phyloP scores from a whole-genome alignment of 1,284 basidiomycete genomes.

The Xerocomus minutiporus region DNA sequence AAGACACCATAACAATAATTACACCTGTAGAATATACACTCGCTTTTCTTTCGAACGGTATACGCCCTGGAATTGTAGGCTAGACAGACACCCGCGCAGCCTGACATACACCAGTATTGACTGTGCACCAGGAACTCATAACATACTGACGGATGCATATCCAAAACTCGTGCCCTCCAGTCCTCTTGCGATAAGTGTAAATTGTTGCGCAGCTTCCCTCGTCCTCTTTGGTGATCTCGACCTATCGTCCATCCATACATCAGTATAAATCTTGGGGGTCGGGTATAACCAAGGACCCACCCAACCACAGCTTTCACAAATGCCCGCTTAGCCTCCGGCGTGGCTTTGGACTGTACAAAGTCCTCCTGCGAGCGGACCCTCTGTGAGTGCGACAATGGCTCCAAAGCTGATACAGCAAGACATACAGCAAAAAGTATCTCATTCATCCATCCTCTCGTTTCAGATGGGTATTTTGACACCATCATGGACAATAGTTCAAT shows the following conservation, averaged over 20 bases:
- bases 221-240: slow-evolving; percentile 61
- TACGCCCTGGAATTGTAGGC: too few relatives aligned
- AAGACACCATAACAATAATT: too few relatives aligned
- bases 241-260: slow-evolving; percentile 31
- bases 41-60: too few relatives aligned
- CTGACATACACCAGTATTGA: background rate
- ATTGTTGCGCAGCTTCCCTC: slow-evolving; percentile 72
- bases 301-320: slow-evolving; percentile 71
- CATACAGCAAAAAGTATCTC: slow-evolving; percentile 68
- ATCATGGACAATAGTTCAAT: slow-evolving; percentile 74
- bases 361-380: slow-evolving; percentile 41
- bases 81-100: background rate
- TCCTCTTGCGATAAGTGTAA: slow-evolving; percentile 68
- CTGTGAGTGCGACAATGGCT: background rate
- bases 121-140: slow-evolving; percentile 1
- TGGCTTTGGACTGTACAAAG: slow-evolving; percentile 62
- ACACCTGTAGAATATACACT: too few relatives aligned
- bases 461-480: slow-evolving; percentile 49
- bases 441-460: slow-evolving; percentile 65
- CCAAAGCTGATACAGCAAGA: slow-evolving; percentile 8
- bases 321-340: slow-evolving; percentile 66
- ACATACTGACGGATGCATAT: slow-evolving; percentile 45
- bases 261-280: background rate
- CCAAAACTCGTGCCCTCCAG: slow-evolving; percentile 75
- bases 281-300: slow-evolving; percentile 37